These are phyloP conservation scores for Pichiaceae sp. DNA, from an alignment of 1,139 yeast genomes.

Conservation along the genomic window DNA sequence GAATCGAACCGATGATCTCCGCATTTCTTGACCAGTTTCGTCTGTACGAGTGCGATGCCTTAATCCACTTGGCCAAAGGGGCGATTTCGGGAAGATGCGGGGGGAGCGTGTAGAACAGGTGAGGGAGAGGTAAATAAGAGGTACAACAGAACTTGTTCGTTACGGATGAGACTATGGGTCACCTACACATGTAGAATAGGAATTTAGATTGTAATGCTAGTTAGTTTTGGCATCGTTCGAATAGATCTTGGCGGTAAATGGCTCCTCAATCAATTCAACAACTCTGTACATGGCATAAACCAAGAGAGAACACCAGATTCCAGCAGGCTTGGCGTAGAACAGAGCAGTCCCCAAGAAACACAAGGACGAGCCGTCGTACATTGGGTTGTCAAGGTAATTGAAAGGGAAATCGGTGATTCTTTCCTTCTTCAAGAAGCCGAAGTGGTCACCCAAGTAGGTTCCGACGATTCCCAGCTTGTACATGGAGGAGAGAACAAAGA, in stretches of 20 bases:
- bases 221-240: conserved; percentile 31
- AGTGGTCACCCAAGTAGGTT: conserved; percentile 93
- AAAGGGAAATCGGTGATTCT: conserved; percentile 94
- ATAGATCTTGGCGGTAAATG: conserved; percentile 87
- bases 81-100: neutral
- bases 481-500: conserved; percentile 80
- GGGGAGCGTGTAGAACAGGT: neutral
- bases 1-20: neutral
- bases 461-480: conserved; percentile 94
- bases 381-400: conserved; percentile 84
- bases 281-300: conserved; percentile 77
- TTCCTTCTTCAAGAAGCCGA: conserved; percentile 87
- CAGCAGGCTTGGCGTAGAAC: conserved; percentile 86
- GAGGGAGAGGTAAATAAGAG: neutral
- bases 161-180: neutral
- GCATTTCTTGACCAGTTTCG: neutral
- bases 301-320: conserved; percentile 59
- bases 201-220: neutral
- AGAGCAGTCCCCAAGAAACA: conserved; percentile 88
- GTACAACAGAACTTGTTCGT: neutral
- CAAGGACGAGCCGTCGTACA: conserved; percentile 90
- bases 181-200: neutral
- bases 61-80: neutral
- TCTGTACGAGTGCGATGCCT: neutral
- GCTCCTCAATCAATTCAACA: conserved; percentile 88